Base-by-base conservation (phyloP, 1,139 yeast species). In the Arxiozyma heterogenica region DNA sequence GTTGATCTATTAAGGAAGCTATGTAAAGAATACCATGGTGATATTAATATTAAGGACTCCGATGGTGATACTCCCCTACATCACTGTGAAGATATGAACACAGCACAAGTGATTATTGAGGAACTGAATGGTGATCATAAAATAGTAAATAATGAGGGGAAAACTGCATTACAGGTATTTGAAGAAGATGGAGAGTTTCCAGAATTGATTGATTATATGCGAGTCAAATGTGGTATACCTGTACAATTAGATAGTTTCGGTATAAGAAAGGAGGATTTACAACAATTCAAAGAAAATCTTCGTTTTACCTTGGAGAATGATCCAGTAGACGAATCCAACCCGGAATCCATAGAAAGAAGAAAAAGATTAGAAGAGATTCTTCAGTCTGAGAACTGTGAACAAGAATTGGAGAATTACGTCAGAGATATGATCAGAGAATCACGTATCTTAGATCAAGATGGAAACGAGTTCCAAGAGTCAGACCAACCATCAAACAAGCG, bases 51-150 rank as follows among this genome's bases (percentile, higher is more conserved):
- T 43, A 82, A 77, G 57, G 99, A 93, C 63, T 74, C 74, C 39
- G 98, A 94, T 62, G 98, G 98, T 0, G 99, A 93, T 64, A 86
- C 98, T 0, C 98, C 98, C 0, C 75, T 93, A 58, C 98, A 93
- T 68, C 95, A 90, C 59, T 89, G 83, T 30, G 98, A 94, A 66
- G 86, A 83, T 55, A 71, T 79, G 0, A 73, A 68, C 1, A 77
- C 82, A 1, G 97, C 96, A 1, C 79, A 77, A 60, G 64, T 75
- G 41, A 72, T 93, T 55, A 75, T 93, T 1, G 86, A 82, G 62
- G 80, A 82, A 53, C 75, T 82, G 44, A 75, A 78, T 1, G 96
- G 93, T 0, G 85, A 88, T 69, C 76, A 74, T 67, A 79, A 71
- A 50, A 63, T 80, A 50, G 80, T 76, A 66, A 93, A 93, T 67